Conservation (phyloP, 2,329 filamentous ascomycete genomes). For the Trichophyton simii region DNA sequence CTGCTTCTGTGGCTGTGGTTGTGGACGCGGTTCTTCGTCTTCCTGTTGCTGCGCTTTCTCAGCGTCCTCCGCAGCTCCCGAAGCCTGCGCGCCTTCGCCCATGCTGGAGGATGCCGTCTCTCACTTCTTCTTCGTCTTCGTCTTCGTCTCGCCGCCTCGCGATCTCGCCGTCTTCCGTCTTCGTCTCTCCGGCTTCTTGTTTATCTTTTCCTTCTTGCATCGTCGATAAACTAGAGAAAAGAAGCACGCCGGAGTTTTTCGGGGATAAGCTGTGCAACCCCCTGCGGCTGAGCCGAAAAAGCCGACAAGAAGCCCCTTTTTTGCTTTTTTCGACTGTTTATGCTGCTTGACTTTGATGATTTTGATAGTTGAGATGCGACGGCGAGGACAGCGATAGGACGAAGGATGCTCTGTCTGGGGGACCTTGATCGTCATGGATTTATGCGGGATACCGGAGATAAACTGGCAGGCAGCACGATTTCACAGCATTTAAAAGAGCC, state of each 20-base stretch:
- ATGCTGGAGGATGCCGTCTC: not conserved
- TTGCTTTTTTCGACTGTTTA: not conserved
- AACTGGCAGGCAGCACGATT: not conserved
- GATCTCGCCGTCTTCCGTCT: too few relatives aligned
- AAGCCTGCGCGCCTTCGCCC: not conserved
- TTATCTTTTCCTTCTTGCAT: not conserved
- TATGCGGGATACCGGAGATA: not conserved
- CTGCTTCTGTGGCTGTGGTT: not conserved
- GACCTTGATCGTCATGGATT: not conserved
- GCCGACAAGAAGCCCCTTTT: not conserved
- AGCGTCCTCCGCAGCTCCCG: not conserved
- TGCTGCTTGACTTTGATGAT: not conserved
- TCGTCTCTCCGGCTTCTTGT: not conserved
- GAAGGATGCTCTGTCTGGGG: not conserved
- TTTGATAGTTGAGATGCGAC: not conserved
- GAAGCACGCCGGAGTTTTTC: not conserved
- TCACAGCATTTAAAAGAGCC: not conserved
- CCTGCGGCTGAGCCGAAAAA: conserved; percentile 1
- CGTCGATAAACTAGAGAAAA: not conserved
- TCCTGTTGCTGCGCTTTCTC: not conserved
- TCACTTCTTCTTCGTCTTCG: not conserved
- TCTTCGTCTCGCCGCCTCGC: not conserved
- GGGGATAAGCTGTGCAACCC: not conserved
- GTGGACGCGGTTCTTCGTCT: not conserved
- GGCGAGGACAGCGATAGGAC: not conserved